Percentiles rank a stretch among this genome's conserved stretches.
Conservation (phyloP, 2,329 filamentous ascomycete genomes). For the Arthroderma sp. region DNA sequence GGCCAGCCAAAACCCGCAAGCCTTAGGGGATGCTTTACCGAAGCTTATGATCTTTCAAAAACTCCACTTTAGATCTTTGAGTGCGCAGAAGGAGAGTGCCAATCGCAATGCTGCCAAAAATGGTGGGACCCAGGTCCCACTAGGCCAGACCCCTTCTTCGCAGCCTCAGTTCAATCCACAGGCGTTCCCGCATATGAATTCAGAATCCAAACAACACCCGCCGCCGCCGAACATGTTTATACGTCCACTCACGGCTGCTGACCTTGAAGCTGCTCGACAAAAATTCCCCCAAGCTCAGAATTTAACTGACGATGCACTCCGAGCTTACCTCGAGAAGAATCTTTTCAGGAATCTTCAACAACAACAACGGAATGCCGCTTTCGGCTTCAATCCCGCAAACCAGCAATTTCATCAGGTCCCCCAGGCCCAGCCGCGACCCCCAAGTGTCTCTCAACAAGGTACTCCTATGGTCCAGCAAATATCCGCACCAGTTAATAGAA, state of each 20-base stretch:
- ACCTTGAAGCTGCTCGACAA: slow-evolving; percentile 25
- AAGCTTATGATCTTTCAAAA: slow-evolving; percentile 30
- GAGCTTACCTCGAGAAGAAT: slow-evolving; percentile 22
- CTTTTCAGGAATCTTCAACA: slow-evolving; percentile 7
- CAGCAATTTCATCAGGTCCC: too few relatives aligned
- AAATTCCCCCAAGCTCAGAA: slow-evolving; percentile 21
- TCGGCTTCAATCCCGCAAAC: too few relatives aligned
- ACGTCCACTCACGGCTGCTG: slow-evolving; percentile 23
- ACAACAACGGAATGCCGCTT: too few relatives aligned
- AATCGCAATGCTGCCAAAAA: slow-evolving; percentile 15
- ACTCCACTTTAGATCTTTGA: slow-evolving; percentile 29
- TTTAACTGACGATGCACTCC: slow-evolving; percentile 32
- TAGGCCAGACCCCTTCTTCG: slow-evolving; percentile 15
- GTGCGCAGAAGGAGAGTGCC: slow-evolving; percentile 16
- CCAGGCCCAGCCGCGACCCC: too few relatives aligned
- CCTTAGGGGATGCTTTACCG: slow-evolving; percentile 27
- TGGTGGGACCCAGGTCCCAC: slow-evolving; percentile 13
- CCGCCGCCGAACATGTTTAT: slow-evolving; percentile 12
- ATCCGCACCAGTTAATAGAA: background rate
- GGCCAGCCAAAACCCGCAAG: slow-evolving; percentile 34
- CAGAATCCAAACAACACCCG: slow-evolving; percentile 14
- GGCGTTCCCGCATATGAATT: slow-evolving; percentile 7
- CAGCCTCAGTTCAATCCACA: slow-evolving; percentile 19
- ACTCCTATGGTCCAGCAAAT: background rate
- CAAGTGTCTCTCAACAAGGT: too few relatives aligned